phyloP scores from a whole-genome alignment of 164 flowering plant species.

The Santalum album region DNA sequence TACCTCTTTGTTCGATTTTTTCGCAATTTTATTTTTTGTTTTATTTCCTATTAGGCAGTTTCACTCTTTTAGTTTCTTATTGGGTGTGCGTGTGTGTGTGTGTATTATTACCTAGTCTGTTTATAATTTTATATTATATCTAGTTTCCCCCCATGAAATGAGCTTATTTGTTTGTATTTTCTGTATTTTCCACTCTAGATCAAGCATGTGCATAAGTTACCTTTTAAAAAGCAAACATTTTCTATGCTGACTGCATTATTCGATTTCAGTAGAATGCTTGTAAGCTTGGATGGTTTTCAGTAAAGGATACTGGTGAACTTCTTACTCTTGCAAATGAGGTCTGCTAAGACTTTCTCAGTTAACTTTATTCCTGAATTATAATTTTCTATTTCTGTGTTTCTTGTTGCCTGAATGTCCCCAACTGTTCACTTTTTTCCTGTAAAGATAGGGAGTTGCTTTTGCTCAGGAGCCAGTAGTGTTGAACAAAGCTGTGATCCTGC shows the following conservation, averaged over 20 bases:
- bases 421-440: slow-evolving; percentile 8
- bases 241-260: slow-evolving; percentile 6
- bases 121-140: too few species aligned
- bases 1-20: neutral
- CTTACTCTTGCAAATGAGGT: slow-evolving; percentile 53
- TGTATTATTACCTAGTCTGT: too few species aligned
- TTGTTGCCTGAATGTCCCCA: slow-evolving; percentile 3
- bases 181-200: neutral
- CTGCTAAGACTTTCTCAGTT: slow-evolving; percentile 1
- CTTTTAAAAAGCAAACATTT: neutral
- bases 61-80: too few species aligned
- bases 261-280: slow-evolving; percentile 61
- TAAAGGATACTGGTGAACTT: slow-evolving; percentile 44
- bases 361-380: neutral
- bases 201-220: neutral
- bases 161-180: too few species aligned
- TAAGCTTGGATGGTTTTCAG: slow-evolving; percentile 52
- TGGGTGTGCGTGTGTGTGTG: too few species aligned
- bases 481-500: slow-evolving; percentile 18
- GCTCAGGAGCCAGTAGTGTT: slow-evolving; percentile 19
- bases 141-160: too few species aligned
- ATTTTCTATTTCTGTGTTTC: neutral
- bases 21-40: neutral
- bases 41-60: too few species aligned
- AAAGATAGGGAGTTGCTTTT: slow-evolving; percentile 42